Percentiles rank a stretch among this genome's conserved stretches.
Evolutionary conservation across 73 alveolate genomes (phyloP).

Genomic region (Vitrella brassicaformis): DNA sequence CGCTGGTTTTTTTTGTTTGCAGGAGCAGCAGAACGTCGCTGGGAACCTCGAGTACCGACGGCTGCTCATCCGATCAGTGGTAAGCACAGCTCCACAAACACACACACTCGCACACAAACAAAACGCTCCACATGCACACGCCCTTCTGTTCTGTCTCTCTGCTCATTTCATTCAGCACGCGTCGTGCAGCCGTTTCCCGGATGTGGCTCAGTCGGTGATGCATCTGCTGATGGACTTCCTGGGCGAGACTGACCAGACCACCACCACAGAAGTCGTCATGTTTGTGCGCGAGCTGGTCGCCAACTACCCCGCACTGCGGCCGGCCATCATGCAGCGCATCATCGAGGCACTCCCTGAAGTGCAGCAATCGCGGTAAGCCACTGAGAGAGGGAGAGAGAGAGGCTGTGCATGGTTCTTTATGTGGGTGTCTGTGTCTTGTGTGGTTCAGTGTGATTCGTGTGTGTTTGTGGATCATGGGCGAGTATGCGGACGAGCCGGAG

Average conservation of each 20-base stretch:
- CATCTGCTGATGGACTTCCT: slow-evolving; percentile 31
- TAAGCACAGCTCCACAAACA: no score
- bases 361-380: slow-evolving; percentile 10
- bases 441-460: slow-evolving; percentile 35
- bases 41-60: slow-evolving; percentile 42
- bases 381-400: neutral
- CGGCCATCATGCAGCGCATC: slow-evolving; percentile 17
- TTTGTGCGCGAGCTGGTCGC: slow-evolving; percentile 31
- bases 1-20: no score
- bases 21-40: slow-evolving; percentile 14
- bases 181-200: slow-evolving; percentile 2
- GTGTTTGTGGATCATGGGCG: slow-evolving; percentile 63
- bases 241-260: slow-evolving; percentile 29
- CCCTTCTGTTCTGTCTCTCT: neutral
- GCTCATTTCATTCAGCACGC: neutral
- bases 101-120: no score
- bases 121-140: no score
- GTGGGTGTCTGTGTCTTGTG: neutral
- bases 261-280: slow-evolving; percentile 39
- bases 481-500: slow-evolving; percentile 11
- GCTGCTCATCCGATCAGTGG: slow-evolving; percentile 38
- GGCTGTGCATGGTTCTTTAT: neutral
- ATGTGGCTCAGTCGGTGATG: slow-evolving; percentile 31
- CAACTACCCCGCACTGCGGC: slow-evolving; percentile 3
- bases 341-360: slow-evolving; percentile 17